Evolutionary conservation across 176 grass and related monocot genomes (phyloP).

Genomic region (Triticum aestivum): IWGSC_CS_RefSeq_v2.1 NC_057802.1:385474274-385474773

Average conservation of each 20-base stretch:
- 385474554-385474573: conserved; percentile 97
- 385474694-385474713: conserved; percentile 84
- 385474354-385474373: background rate
- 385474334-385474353: background rate
- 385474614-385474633: conserved; percentile 87
- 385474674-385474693: conserved; percentile 87
- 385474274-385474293: conserved; percentile 88
- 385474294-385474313: background rate
- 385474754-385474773: background rate
- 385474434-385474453: conserved; percentile 95
- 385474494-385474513: background rate
- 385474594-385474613: conserved; percentile 72
- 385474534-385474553: background rate
- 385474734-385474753: background rate
- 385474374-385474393: conserved; percentile 68
- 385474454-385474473: conserved; percentile 78
- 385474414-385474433: conserved; percentile 85
- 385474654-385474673: conserved; percentile 62
- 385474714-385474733: background rate
- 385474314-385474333: background rate
- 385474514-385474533: background rate
- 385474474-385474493: background rate
- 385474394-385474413: conserved; percentile 66
- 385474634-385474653: conserved; percentile 53
- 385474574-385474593: conserved; percentile 83